phyloP scores from a whole-genome alignment of 2,329 filamentous ascomycete species.

The Colletotrichum nymphaeae region DNA sequence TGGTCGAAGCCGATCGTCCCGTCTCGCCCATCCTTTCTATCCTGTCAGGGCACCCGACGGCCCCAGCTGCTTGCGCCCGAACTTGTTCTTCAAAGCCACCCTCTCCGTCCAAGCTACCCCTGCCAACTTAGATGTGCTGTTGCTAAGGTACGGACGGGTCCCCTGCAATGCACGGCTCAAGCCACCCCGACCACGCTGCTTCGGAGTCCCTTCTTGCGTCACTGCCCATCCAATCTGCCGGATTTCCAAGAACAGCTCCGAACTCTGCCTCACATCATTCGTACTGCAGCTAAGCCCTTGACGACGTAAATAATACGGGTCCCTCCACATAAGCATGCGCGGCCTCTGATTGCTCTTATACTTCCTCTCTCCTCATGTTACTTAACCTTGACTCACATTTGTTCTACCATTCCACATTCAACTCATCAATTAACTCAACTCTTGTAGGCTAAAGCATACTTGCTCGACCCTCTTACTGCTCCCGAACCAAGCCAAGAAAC shows the following conservation, averaged over 20 bases:
- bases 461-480: conserved; percentile 76
- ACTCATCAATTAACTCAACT: conserved; percentile 2
- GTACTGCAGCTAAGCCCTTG: conserved; percentile 33
- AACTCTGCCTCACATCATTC: conserved; percentile 26
- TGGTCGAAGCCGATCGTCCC: conserved; percentile 31
- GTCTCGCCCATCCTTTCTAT: conserved; percentile 10
- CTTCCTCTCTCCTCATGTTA: not conserved
- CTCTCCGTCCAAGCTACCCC: conserved; percentile 21
- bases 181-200: conserved; percentile 23
- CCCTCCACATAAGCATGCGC: conserved; percentile 27
- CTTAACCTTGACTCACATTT: not conserved
- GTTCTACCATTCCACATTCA: not conserved
- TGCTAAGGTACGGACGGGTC: conserved; percentile 17
- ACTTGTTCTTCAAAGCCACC: conserved; percentile 2
- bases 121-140: conserved; percentile 17
- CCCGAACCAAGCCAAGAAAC: conserved; percentile 76
- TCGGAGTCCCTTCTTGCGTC: conserved; percentile 33
- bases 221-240: conserved; percentile 27
- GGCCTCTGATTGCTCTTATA: conserved; percentile 13
- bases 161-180: conserved; percentile 27
- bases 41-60: conserved; percentile 8
- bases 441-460: conserved; percentile 70
- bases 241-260: conserved; percentile 33
- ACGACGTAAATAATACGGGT: conserved; percentile 38
- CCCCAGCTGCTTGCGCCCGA: not conserved